Conservation (phyloP, 2,329 filamentous ascomycete genomes). For the Chalaropsis thielavioides region DNA sequence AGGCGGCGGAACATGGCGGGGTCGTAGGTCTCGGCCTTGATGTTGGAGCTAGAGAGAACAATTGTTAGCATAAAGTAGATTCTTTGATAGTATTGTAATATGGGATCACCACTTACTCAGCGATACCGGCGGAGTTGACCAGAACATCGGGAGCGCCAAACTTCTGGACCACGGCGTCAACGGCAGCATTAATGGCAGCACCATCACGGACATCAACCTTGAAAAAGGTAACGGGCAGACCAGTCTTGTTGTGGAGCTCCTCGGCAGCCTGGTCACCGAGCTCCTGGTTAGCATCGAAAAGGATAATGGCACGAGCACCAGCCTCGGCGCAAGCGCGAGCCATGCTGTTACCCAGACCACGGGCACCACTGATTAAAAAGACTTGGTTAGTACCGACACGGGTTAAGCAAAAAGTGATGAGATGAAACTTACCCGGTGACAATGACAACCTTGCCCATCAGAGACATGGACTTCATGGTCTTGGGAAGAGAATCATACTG, state of each 20-base stretch:
- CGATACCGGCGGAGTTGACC: conserved; percentile 69
- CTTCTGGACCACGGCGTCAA: conserved; percentile 48
- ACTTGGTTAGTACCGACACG: not conserved
- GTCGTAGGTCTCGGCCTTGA: conserved; percentile 66
- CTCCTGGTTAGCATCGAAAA: conserved; percentile 64
- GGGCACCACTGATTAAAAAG: conserved; percentile 44
- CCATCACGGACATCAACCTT: conserved; percentile 65
- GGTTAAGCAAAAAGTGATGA: not conserved
- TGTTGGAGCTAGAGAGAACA: conserved; percentile 43
- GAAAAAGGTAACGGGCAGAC: conserved; percentile 60
- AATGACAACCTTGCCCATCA: conserved; percentile 56
- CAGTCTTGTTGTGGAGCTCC: conserved; percentile 57
- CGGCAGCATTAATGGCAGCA: conserved; percentile 52
- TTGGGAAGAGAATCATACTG: conserved; percentile 43
- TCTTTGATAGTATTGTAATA: conserved; percentile 20
- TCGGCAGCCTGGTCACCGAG: conserved; percentile 55
- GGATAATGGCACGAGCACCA: conserved; percentile 56
- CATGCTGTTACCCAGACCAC: conserved; percentile 67
- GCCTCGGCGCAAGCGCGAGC: conserved; percentile 63
- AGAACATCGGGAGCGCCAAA: conserved; percentile 59
- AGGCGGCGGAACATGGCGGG: conserved; percentile 62
- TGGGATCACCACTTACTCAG: conserved; percentile 32
- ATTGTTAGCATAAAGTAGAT: conserved; percentile 14
- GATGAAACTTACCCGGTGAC: conserved; percentile 47
- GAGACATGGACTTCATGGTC: conserved; percentile 54